phyloP scores from a whole-genome alignment of 495 filamentous ascomycete species.

The Hypomontagnella monticulosa region DNA sequence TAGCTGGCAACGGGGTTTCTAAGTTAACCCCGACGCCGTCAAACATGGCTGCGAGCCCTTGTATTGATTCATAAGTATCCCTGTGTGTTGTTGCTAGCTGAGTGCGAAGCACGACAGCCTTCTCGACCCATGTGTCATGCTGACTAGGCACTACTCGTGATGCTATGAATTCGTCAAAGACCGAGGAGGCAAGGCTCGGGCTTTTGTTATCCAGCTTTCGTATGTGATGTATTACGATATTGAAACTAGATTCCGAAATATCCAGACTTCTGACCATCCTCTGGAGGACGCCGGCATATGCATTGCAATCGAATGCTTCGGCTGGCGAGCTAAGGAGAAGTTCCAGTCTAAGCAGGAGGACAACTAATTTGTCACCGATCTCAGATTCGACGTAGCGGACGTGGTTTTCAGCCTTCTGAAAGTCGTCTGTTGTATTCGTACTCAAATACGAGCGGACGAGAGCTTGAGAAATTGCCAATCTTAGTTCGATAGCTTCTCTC shows the following conservation, averaged over 20 bases:
- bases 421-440: constrained; percentile 52
- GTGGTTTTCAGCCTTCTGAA: constrained; percentile 65
- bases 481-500: constrained; percentile 68
- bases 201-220: constrained; percentile 69
- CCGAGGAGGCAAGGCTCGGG: constrained; percentile 59
- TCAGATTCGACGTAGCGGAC: constrained; percentile 68
- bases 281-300: constrained; percentile 61
- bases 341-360: constrained; percentile 77
- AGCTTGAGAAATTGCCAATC: constrained; percentile 71
- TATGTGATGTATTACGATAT: constrained; percentile 74
- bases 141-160: constrained; percentile 48
- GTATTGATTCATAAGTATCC: constrained; percentile 37
- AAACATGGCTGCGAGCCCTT: constrained; percentile 31
- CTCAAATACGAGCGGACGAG: constrained; percentile 65
- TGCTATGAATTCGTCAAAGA: constrained; percentile 68
- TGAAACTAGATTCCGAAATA: constrained; percentile 70
- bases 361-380: constrained; percentile 67
- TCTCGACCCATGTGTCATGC: constrained; percentile 41
- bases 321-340: constrained; percentile 59
- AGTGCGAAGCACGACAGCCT: constrained; percentile 36
- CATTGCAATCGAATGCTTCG: constrained; percentile 57
- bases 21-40: constrained; percentile 36
- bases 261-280: constrained; percentile 66
- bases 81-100: constrained; percentile 38
- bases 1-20: constrained; percentile 55